These are phyloP conservation scores for Citrus trifoliata DNA, from an alignment of 345 rosid species.

Conservation along the genomic window DNA sequence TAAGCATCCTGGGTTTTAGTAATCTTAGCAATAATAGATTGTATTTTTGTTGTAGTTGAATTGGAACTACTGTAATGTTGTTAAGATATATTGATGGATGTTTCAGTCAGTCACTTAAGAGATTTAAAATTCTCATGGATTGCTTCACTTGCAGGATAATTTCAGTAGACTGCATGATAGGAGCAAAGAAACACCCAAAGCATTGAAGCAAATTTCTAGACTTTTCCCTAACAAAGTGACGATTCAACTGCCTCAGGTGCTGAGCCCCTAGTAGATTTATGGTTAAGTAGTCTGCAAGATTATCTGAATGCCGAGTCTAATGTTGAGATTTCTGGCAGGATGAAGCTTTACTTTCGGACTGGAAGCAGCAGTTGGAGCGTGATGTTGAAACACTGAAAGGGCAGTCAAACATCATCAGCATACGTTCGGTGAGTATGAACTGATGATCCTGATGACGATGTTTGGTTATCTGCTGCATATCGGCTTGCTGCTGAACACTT, in stretches of 20 bases:
- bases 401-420: slow-evolving; percentile 65
- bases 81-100: neutral
- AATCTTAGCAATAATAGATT: neutral
- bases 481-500: neutral
- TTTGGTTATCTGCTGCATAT: neutral
- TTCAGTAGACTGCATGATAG: slow-evolving; percentile 84
- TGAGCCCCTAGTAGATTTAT: slow-evolving; percentile 3
- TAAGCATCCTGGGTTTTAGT: neutral
- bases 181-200: slow-evolving; percentile 84
- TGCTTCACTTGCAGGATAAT: slow-evolving; percentile 63
- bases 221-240: slow-evolving; percentile 94
- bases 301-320: slow-evolving; percentile 16
- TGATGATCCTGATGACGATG: neutral
- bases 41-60: neutral
- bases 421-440: slow-evolving; percentile 64
- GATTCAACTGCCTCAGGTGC: slow-evolving; percentile 97
- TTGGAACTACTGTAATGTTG: neutral
- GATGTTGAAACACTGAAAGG: slow-evolving; percentile 85
- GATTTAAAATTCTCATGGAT: neutral
- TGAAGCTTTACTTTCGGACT: slow-evolving; percentile 82
- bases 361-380: slow-evolving; percentile 95
- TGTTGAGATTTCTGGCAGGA: slow-evolving; percentile 49
- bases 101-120: neutral
- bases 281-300: neutral
- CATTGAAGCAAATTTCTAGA: slow-evolving; percentile 82